Conservation (phyloP, 2,329 filamentous ascomycete species). For the Monilinia aucupariae region DNA sequence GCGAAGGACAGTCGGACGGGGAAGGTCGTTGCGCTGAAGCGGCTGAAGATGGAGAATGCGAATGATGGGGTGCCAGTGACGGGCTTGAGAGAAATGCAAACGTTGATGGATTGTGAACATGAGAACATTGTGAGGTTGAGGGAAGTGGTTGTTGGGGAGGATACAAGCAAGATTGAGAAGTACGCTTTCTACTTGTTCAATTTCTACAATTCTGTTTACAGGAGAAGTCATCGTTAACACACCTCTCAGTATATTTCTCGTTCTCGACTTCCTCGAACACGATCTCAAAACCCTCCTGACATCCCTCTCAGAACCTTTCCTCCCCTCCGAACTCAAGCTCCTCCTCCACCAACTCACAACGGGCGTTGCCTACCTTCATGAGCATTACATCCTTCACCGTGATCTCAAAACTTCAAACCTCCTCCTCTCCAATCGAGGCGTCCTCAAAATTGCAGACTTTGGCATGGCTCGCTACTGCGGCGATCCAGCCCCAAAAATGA, state of each 20-base stretch:
- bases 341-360: slow-evolving; percentile 76
- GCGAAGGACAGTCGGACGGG: slow-evolving; percentile 70
- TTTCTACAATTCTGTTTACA: slow-evolving; percentile 16
- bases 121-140: slow-evolving; percentile 74
- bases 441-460: slow-evolving; percentile 95
- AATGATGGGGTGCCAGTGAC: slow-evolving; percentile 80
- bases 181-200: slow-evolving; percentile 31
- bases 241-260: slow-evolving; percentile 71
- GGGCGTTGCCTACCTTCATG: slow-evolving; percentile 80
- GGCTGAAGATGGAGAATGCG: slow-evolving; percentile 78
- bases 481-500: slow-evolving; percentile 71
- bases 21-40: slow-evolving; percentile 84
- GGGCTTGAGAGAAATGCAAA: slow-evolving; percentile 88
- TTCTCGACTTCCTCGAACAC: slow-evolving; percentile 97
- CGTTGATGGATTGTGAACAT: slow-evolving; percentile 74
- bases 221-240: slow-evolving; percentile 20
- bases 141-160: slow-evolving; percentile 77
- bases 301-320: slow-evolving; percentile 90
- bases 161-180: slow-evolving; percentile 50
- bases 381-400: slow-evolving; percentile 84
- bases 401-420: slow-evolving; percentile 93
- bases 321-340: slow-evolving; percentile 88
- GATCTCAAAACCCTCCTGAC: slow-evolving; percentile 90
- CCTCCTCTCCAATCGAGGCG: slow-evolving; percentile 88
- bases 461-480: slow-evolving; percentile 92